Conservation (phyloP, 805 yeast species). For the Clavispora carvajalis region DNA sequence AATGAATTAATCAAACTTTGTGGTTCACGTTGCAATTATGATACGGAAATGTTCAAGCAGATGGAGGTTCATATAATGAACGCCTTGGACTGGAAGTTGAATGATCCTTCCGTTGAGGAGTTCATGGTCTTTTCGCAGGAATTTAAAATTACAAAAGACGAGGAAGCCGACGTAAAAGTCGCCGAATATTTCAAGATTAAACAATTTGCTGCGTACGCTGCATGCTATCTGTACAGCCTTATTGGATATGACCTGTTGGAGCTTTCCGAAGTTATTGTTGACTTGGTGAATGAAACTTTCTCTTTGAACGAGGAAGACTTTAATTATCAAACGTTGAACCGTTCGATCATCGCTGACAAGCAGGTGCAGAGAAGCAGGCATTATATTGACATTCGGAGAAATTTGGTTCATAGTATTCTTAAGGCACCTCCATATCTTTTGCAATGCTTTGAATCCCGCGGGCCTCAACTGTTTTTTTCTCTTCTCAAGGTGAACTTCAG, state of each 20-base stretch:
- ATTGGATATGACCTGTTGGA: slow-evolving; percentile 8
- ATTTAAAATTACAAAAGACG: slow-evolving; percentile 28
- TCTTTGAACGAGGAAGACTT: slow-evolving; percentile 16
- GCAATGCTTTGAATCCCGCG: slow-evolving; percentile 8
- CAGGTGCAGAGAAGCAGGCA: slow-evolving; percentile 3
- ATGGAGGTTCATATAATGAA: slow-evolving; percentile 73
- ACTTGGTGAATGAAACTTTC: slow-evolving; percentile 28
- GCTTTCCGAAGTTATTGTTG: slow-evolving; percentile 27
- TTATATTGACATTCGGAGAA: slow-evolving; percentile 6
- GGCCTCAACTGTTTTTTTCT: slow-evolving; percentile 11
- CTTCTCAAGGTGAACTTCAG: background rate
- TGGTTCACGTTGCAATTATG: slow-evolving; percentile 54
- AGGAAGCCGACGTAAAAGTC: slow-evolving; percentile 3
- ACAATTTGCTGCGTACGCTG: slow-evolving; percentile 44
- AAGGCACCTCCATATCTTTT: slow-evolving; percentile 11
- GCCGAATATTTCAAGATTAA: slow-evolving; percentile 42
- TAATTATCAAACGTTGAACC: slow-evolving; percentile 21
- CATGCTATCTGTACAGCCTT: slow-evolving; percentile 44
- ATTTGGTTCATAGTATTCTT: slow-evolving; percentile 7
- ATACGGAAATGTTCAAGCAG: slow-evolving; percentile 44
- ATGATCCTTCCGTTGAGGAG: slow-evolving; percentile 51
- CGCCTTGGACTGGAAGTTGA: slow-evolving; percentile 68
- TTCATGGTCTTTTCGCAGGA: slow-evolving; percentile 30
- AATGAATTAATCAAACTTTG: slow-evolving; percentile 66
- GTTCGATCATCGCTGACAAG: slow-evolving; percentile 5